Conservation (phyloP, 345 rosid species). For the Psidium guajava region DNA sequence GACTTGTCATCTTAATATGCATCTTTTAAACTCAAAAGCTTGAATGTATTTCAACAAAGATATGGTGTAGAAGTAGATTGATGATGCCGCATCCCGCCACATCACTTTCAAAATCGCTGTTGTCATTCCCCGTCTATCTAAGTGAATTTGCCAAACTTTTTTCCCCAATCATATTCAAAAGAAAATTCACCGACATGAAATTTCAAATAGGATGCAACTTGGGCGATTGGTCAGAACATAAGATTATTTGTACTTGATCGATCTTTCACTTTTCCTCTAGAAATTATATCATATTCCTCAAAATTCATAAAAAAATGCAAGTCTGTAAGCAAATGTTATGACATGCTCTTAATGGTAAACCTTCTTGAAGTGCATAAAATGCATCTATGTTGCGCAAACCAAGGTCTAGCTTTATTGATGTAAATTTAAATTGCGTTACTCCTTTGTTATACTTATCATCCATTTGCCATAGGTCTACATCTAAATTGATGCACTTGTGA, state of each 20-base stretch:
- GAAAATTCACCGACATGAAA: no score
- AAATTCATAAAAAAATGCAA: not conserved
- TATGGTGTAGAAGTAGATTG: not conserved
- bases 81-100: not conserved
- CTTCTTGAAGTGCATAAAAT: not conserved
- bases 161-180: no score
- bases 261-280: not conserved
- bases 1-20: not conserved
- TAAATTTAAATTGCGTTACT: not conserved
- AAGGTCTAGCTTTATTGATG: not conserved
- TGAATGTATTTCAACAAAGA: not conserved
- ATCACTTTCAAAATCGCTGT: not conserved
- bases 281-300: not conserved
- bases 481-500: no score
- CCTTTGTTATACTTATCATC: not conserved
- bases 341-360: not conserved
- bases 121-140: not conserved
- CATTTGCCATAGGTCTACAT: no score
- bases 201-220: no score
- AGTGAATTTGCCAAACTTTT: no score
- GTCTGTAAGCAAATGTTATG: not conserved
- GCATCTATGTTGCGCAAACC: not conserved
- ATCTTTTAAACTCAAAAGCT: not conserved
- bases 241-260: not conserved
- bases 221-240: no score